Base-by-base conservation (phyloP, 768 basidiomycete genomes). In the Boletus rubroflammeus region DNA sequence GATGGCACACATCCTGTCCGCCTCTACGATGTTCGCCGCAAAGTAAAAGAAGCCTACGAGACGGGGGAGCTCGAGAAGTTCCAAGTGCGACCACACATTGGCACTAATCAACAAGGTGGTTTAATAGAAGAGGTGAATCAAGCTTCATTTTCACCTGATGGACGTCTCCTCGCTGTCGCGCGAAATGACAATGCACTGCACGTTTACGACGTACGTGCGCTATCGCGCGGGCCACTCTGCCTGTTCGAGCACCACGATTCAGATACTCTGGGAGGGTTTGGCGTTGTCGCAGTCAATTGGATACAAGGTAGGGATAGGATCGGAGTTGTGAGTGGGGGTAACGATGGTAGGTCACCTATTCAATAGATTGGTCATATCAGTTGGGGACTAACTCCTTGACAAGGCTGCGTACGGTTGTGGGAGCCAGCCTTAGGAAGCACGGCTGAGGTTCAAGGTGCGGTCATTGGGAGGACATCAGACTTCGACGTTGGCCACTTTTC, bases 371-470 rank as follows among this genome's bases (percentile, higher is more conserved):
- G 35, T 36, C 39, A 5, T 25, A 23, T 32, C 31, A 40, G 43
- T 44, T 42, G 44, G 15, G 19, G 14, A 32, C 45, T 66, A 34
- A 57, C 28, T 28, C 39, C 41, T 32, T 55, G 40, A 41, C 39
- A 62, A 88, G 86, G 86, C n/a, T 86, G 84, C 62, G 78, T 90
- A 10, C 76, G 86, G 26, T 59, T 86, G 34, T 90, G 86, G 86
- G 79, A 88, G 61, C 78, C 83, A 6, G 67, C 72, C 25, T 63
- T 70, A n/a, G 73, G 80, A 1, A 59, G 58, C 1, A 62, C 67
- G 7, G 69, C 75, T 47, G 62, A 67, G 3, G 53, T 59, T 3
- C 81, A 84, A 64, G 84, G 81, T 15, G 67, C 44, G 3, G 64
- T 81, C 9, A 59, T 88, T 14, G 84, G 79, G 5, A 75, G 81